Evolutionary conservation across 352 stramenopile genomes (phyloP).

Genomic region (Hyaloperonospora arabidopsidis): DNA sequence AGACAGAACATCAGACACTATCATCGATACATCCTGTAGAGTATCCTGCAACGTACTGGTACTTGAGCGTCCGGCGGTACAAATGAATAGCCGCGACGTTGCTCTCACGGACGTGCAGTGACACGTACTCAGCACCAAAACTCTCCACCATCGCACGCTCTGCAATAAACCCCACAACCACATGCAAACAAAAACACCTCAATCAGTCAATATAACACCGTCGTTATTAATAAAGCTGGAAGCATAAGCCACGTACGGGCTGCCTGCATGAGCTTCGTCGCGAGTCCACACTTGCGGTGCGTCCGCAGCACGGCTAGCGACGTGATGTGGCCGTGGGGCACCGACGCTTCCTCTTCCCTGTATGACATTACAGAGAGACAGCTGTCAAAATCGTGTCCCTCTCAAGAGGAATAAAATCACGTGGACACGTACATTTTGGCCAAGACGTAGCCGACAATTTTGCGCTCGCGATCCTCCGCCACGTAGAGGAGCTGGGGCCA

Average conservation of each 20-base stretch:
- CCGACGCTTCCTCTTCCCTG: constrained; percentile 75
- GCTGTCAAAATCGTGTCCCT: background rate
- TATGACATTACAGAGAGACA: constrained; percentile 3
- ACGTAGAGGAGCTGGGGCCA: constrained; percentile 99
- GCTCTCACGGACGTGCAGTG: constrained; percentile 96
- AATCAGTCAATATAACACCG: constrained; percentile 4
- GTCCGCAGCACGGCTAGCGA: constrained; percentile 95
- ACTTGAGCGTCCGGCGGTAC: constrained; percentile 96
- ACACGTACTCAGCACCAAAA: constrained; percentile 98
- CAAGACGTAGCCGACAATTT: constrained; percentile 99
- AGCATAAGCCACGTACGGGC: constrained; percentile 56
- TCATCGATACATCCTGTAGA: no score
- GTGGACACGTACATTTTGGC: constrained; percentile 93
- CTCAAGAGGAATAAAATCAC: background rate
- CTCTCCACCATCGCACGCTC: constrained; percentile 94
- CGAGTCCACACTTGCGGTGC: constrained; percentile 95
- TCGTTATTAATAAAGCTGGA: no score
- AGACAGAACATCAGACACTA: no score
- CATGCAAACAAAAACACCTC: background rate
- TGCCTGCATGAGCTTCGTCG: constrained; percentile 97
- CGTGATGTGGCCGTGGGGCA: constrained; percentile 98
- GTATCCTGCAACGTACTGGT: constrained; percentile 69
- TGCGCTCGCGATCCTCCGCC: constrained; percentile 93
- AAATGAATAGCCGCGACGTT: constrained; percentile 98
- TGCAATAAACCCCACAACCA: constrained; percentile 26